These are phyloP conservation scores for Coniochaeta hoffmannii DNA, from an alignment of 2,329 filamentous ascomycete genomes.

Conservation along the genomic window DNA sequence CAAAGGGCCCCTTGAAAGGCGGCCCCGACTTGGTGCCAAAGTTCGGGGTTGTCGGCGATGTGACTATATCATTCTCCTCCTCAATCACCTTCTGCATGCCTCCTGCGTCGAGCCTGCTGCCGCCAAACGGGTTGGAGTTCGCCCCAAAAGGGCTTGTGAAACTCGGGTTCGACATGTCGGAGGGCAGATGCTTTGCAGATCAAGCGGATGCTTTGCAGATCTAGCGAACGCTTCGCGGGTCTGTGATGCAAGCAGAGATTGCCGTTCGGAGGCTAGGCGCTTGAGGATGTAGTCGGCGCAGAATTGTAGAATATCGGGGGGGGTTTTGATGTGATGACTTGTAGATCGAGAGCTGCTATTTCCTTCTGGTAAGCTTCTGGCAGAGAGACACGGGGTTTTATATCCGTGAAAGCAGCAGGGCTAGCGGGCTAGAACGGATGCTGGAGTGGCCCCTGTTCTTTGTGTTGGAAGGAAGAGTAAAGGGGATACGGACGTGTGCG, in stretches of 20 bases:
- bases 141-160: conserved; percentile 68
- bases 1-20: conserved; percentile 44
- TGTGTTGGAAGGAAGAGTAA: background rate
- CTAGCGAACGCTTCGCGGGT: conserved; percentile 19
- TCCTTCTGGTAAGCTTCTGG: conserved; percentile 52
- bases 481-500: conserved; percentile 1
- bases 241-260: conserved; percentile 34
- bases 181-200: background rate
- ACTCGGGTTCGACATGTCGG: conserved; percentile 60
- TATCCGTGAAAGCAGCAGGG: background rate
- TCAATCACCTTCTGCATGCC: conserved; percentile 57
- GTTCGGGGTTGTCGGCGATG: conserved; percentile 60
- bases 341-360: conserved; percentile 55
- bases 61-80: conserved; percentile 70
- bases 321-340: conserved; percentile 50
- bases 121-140: conserved; percentile 67
- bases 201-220: background rate
- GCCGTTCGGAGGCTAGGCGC: conserved; percentile 58
- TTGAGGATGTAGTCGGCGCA: conserved; percentile 61
- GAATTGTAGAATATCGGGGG: conserved; percentile 61
- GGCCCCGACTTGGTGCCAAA: conserved; percentile 40
- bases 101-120: conserved; percentile 33
- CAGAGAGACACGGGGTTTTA: conserved; percentile 34
- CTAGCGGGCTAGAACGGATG: background rate
- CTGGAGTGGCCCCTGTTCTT: background rate